These are phyloP conservation scores for Serpula lacrymans DNA, from an alignment of 768 basidiomycete species.

Conservation along the genomic window DNA sequence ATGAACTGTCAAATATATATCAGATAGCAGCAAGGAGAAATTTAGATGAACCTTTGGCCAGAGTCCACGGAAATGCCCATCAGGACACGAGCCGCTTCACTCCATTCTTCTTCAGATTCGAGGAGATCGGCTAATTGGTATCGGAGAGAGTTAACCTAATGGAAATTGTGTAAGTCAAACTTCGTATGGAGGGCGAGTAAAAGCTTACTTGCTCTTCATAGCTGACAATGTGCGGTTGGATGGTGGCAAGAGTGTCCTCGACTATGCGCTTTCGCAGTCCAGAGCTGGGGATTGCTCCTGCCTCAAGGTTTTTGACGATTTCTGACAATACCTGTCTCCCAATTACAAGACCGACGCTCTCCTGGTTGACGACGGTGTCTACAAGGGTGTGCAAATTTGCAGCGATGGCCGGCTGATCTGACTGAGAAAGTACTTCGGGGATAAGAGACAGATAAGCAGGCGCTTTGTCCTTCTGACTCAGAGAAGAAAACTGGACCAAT, in stretches of 20 bases:
- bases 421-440: conserved; percentile 56
- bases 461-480: conserved; percentile 84
- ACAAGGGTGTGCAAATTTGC: conserved; percentile 68
- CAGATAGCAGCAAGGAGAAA: conserved; percentile 5
- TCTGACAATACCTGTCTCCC: conserved; percentile 86
- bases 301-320: conserved; percentile 66
- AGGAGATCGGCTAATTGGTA: conserved; percentile 90
- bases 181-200: conserved; percentile 2
- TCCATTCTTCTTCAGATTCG: conserved; percentile 91
- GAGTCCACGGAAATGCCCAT: conserved; percentile 93
- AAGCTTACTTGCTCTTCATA: conserved; percentile 89
- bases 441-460: conserved; percentile 70
- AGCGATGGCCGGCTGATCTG: conserved; percentile 41
- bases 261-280: conserved; percentile 71
- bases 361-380: conserved; percentile 79
- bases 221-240: conserved; percentile 80
- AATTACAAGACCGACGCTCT: conserved; percentile 79
- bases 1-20: conserved; percentile 8
- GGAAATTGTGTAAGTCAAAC: conserved; percentile 3
- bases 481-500: conserved; percentile 56
- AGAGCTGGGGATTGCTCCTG: conserved; percentile 48
- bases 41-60: conserved; percentile 60
- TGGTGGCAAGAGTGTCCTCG: conserved; percentile 63
- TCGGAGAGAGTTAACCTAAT: conserved; percentile 75
- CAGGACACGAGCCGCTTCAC: conserved; percentile 85